Evolutionary conservation across 2,329 filamentous ascomycete genomes (phyloP), one percentile per base, ranked within the genome.

Genomic region (Epichloe baconii): DNA sequence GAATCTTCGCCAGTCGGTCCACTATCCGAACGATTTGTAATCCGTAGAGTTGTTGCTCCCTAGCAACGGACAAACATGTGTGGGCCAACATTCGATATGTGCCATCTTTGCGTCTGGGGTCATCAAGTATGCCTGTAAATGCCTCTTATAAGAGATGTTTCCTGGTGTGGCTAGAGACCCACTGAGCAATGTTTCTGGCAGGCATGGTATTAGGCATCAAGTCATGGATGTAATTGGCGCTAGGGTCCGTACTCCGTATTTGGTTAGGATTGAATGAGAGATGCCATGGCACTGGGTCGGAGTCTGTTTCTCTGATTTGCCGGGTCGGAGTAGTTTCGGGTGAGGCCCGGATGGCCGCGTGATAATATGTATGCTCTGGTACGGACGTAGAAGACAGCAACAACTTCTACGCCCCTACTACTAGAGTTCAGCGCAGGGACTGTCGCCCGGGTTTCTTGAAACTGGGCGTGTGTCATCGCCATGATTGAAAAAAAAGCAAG

Each of bases 161-260:
- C 51, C 85, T 88, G 80, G 40, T 85, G 80, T 0, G 84, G 77
- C 51, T 71, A 71, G 61, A 89, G 80, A 58, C 79, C 79, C 2
- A 89, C 72, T 1, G 80, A 85, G 53, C 78, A 84, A 64, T 89
- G 85, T 66, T 88, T 88, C 64, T 88, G 79, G 64, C 82, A 85
- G 58, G 78, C 49, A 78, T 69, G 55, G 72, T 74, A 23, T 23
- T 23, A 44, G 73, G 72, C 37, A 73, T 72, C 47, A 78, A 64
- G 62, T 78, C 75, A 26, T 26, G 2, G 7, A 75, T 77, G 66
- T 78, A 70, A 64, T 83, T 79, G 64, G 88, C 85, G 67, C 88
- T 80, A 53, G 77, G 4, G 21, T 23, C 21, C 21, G 21, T 70
- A 50, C 23, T 7, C 23, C 23, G 23, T 26, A 8, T 26, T 26